Conservation (phyloP, 139 green algal species). For the Tetraselmis striata region DNA sequence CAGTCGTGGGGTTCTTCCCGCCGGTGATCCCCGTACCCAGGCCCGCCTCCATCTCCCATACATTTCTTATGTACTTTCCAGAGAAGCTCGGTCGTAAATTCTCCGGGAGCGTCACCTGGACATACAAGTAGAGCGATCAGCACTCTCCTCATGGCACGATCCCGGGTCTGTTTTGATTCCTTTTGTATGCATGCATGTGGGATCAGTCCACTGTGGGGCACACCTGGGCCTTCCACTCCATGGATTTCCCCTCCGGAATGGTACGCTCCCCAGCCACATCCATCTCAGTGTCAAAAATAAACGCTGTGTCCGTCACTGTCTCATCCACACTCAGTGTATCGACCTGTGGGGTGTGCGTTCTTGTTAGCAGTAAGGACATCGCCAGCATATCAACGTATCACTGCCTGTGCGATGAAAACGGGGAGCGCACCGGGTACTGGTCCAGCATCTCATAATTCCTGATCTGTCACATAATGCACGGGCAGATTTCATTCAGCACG, state of each 20-base stretch:
- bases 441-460: neutral
- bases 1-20: neutral
- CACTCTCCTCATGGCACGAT: too few species aligned
- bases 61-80: neutral
- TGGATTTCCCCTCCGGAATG: neutral
- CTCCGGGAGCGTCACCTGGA: neutral
- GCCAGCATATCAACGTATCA: too few species aligned
- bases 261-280: neutral
- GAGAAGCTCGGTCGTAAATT: neutral
- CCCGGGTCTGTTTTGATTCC: too few species aligned
- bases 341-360: too few species aligned
- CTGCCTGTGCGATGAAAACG: too few species aligned
- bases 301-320: neutral
- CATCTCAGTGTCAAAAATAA: neutral
- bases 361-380: too few species aligned
- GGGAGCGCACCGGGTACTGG: neutral
- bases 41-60: neutral
- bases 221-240: neutral
- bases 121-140: too few species aligned
- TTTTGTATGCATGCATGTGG: too few species aligned
- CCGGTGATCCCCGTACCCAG: neutral
- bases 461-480: too few species aligned
- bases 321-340: neutral
- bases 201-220: too few species aligned
- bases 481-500: too few species aligned